A percentile compares a stretch with the other conserved stretches of the same genome.
These are phyloP conservation scores for Amaranthus palmeri DNA, from an alignment of 148 eudicot species.

Conservation along the genomic window DNA sequence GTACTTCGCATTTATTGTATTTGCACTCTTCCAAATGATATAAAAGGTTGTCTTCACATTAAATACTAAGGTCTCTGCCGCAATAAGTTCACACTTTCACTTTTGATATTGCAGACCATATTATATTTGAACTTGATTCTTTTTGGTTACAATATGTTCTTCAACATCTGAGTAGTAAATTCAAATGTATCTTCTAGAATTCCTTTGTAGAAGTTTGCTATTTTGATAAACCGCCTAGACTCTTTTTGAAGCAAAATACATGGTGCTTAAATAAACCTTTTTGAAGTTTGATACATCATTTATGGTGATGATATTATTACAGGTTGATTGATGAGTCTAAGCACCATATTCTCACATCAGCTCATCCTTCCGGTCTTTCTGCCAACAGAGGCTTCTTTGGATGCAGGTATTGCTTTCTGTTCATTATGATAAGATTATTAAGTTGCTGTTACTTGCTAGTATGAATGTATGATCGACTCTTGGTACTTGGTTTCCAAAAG, in stretches of 20 bases:
- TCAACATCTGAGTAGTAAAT: neutral
- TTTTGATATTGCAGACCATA: neutral
- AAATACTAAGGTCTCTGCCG: neutral
- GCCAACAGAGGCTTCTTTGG: slow-evolving; percentile 98
- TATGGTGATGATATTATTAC: slow-evolving; percentile 12
- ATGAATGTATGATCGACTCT: neutral
- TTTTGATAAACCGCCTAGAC: neutral
- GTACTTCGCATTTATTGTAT: neutral
- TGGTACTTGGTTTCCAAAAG: neutral
- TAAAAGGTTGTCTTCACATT: neutral
- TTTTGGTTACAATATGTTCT: neutral
- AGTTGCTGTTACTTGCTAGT: neutral
- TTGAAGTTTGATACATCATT: neutral
- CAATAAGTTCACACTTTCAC: too few species aligned
- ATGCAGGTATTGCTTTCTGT: slow-evolving; percentile 56
- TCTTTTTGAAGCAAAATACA: neutral
- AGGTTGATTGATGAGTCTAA: slow-evolving; percentile 79
- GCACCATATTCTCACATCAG: slow-evolving; percentile 88
- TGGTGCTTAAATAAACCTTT: neutral
- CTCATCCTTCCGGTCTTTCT: slow-evolving; percentile 98
- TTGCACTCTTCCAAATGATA: neutral
- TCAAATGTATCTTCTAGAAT: too few species aligned
- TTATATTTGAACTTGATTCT: neutral
- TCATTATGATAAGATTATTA: neutral
- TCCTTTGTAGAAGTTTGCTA: neutral